Evolutionary conservation across 306 rosid genomes (phyloP), one percentile per base, ranked within the genome.

Genomic region (Cotoneaster glaucophyllus): DNA sequence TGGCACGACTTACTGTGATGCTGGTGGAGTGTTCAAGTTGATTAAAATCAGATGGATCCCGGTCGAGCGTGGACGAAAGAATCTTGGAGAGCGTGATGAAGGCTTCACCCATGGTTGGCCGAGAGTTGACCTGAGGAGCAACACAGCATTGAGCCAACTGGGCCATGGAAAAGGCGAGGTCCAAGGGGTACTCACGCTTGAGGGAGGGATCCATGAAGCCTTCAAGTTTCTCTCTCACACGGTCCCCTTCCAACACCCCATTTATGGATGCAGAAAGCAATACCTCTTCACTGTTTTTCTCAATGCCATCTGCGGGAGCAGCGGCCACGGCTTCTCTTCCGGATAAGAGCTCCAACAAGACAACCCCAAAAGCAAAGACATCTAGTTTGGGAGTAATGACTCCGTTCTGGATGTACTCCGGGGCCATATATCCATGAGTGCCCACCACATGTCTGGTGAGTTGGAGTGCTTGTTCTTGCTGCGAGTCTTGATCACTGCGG

Each of bases 361-460:
- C 88, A 53, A 91, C 92, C 58, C 97, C 94, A 71, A 86, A 83
- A 4, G 97, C 87, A 57, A 86, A 91, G 63, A 86, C 94, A 80
- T 91, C 97, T 50, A 91, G 74, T 58, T 91, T 91, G 1, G 97
- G 85, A 21, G 91, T 87, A 64, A 89, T 85, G 69, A 91, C 77
- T 37, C 97, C 93, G 21, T 83, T 85, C 69, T 91, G 88, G 6
- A 87, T 82, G 54, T 89, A 91, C 79, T 91, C 97, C 2, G 97
- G 91, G 29, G 97, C 62, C 93, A 91, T 89, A 59, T 91, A 91
- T 52, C 97, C 97, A 29, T 81, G 88, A n/a, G 97, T 89, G 0
- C 97, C 97, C 22, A 91, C 81, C 6, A 89, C 97, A 71, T 91
- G 97, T 73, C 95, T 86, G 5, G 95, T 91, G 69, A 85, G 44